phyloP scores from a whole-genome alignment of 164 flowering plant genomes.

The Tinospora cordifolia region DNA sequence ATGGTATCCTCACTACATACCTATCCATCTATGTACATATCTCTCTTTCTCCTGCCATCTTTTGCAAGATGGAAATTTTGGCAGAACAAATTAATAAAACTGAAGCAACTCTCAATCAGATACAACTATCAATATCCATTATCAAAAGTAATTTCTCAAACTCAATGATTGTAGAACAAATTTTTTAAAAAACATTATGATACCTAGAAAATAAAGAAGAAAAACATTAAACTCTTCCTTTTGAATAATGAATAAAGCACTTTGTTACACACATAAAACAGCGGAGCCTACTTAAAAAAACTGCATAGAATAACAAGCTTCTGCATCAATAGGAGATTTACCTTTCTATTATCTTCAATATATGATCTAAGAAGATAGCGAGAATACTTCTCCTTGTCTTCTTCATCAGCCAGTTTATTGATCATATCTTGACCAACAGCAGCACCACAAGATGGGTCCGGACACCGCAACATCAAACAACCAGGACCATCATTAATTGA shows the following conservation, averaged over 20 bases:
- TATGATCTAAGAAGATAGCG: constrained; percentile 77
- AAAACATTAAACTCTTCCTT: not conserved
- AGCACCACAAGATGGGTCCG: constrained; percentile 85
- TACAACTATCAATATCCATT: not conserved
- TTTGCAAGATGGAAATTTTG: too few species aligned
- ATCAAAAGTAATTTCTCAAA: not conserved
- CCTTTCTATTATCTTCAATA: constrained; percentile 85
- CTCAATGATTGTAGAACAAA: not conserved
- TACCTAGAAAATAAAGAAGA: not conserved
- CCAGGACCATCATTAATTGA: constrained; percentile 93
- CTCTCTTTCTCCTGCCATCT: too few species aligned
- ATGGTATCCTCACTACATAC: too few species aligned
- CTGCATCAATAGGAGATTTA: constrained; percentile 13
- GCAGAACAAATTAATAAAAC: too few species aligned
- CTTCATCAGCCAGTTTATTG: constrained; percentile 42
- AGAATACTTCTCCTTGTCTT: constrained; percentile 63
- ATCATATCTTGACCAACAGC: constrained; percentile 85
- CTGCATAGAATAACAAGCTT: too few species aligned
- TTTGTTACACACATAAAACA: too few species aligned
- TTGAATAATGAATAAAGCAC: not conserved
- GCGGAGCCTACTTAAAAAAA: too few species aligned
- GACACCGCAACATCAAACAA: constrained; percentile 78
- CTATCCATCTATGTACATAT: too few species aligned
- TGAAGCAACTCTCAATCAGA: not conserved
- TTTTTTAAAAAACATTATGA: not conserved